Percentiles rank a stretch among this genome's conserved stretches.
phyloP scores from a whole-genome alignment of 208 protist species.

The Leishmania guyanensis region DNA sequence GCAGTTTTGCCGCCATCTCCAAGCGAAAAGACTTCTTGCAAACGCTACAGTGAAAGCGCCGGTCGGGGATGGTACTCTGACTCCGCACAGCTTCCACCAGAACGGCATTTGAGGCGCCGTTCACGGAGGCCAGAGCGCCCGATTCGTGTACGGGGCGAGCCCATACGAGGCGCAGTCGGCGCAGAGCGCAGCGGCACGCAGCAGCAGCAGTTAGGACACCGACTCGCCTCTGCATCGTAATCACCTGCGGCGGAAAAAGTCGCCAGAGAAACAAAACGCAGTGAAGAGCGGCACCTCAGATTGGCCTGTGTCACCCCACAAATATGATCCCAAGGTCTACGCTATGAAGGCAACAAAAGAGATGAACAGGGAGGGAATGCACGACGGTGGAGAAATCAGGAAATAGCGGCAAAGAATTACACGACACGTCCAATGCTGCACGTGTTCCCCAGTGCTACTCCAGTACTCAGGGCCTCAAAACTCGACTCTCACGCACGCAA shows the following conservation, averaged over 20 bases:
- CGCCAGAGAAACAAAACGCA: too few relatives aligned
- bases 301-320: background rate
- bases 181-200: constrained; percentile 19
- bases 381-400: too few relatives aligned
- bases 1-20: constrained; percentile 88
- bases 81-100: constrained; percentile 24
- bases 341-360: background rate
- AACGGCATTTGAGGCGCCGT: background rate
- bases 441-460: background rate
- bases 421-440: background rate
- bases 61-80: constrained; percentile 55
- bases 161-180: constrained; percentile 21
- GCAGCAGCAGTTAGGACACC: constrained; percentile 6
- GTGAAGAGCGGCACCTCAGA: background rate
- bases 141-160: background rate
- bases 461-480: background rate
- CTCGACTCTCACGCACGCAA: too few relatives aligned
- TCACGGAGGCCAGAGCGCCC: background rate
- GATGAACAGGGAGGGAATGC: background rate
- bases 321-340: background rate
- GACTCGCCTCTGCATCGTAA: constrained; percentile 17
- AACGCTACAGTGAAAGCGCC: constrained; percentile 87
- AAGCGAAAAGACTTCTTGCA: constrained; percentile 88
- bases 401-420: too few relatives aligned
- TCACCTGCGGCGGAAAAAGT: background rate